phyloP scores from a whole-genome alignment of 78 protist species.

The Chrysochromulina parva region DNA sequence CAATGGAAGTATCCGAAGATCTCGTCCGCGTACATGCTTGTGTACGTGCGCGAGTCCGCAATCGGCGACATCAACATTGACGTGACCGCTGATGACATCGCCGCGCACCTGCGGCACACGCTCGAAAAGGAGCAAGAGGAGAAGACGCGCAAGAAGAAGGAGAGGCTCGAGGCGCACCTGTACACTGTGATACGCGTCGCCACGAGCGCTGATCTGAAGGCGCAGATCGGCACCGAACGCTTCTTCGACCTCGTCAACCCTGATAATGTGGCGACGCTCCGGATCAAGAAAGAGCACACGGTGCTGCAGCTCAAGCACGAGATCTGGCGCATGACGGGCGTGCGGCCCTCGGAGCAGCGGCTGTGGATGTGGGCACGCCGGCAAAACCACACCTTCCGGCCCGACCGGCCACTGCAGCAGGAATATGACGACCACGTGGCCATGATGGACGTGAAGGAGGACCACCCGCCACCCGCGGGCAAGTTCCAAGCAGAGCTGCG shows the following conservation, averaged over 20 bases:
- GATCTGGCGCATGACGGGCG: neutral
- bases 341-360: neutral
- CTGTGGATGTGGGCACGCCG: slow-evolving; percentile 25
- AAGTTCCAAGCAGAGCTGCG: neutral
- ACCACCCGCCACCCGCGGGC: neutral
- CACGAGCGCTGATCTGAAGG: neutral
- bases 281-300: slow-evolving; percentile 4
- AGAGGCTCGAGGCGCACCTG: slow-evolving; percentile 40
- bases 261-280: neutral
- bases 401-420: neutral
- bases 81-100: slow-evolving; percentile 25
- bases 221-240: neutral
- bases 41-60: slow-evolving; percentile 75
- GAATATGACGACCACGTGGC: neutral
- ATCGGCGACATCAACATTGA: slow-evolving; percentile 24
- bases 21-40: slow-evolving; percentile 88
- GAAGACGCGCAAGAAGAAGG: slow-evolving; percentile 30
- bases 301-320: neutral
- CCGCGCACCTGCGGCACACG: slow-evolving; percentile 22
- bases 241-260: slow-evolving; percentile 28
- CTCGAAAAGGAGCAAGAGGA: slow-evolving; percentile 39
- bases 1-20: neutral
- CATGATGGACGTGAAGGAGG: slow-evolving; percentile 5
- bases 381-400: slow-evolving; percentile 45
- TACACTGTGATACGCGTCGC: neutral